These are phyloP conservation scores for Avena eriantha DNA, from an alignment of 176 grass and related monocot species.

Conservation along the genomic window DNA sequence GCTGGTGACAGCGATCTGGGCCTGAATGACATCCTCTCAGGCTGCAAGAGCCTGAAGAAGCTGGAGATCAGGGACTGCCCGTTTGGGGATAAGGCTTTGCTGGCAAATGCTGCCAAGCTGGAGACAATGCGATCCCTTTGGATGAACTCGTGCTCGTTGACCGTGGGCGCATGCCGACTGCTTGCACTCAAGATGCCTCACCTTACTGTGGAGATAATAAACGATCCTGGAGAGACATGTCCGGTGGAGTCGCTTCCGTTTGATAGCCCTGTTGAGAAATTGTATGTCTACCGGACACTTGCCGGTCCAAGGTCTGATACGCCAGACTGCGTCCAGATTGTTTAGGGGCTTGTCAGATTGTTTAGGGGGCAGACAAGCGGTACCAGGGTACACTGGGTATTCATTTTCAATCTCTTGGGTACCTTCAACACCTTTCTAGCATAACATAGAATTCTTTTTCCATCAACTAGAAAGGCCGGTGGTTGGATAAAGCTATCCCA, in stretches of 20 bases:
- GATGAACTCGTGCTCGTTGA: slow-evolving; percentile 77
- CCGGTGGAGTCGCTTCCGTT: slow-evolving; percentile 55
- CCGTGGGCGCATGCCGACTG: slow-evolving; percentile 63
- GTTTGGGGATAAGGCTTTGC: slow-evolving; percentile 67
- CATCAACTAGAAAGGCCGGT: slow-evolving; percentile 47
- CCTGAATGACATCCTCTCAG: slow-evolving; percentile 70
- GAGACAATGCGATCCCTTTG: slow-evolving; percentile 97
- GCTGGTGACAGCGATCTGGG: slow-evolving; percentile 66
- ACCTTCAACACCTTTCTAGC: slow-evolving; percentile 49
- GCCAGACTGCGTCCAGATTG: slow-evolving; percentile 65
- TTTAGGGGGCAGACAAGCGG: neutral
- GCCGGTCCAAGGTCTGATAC: slow-evolving; percentile 64
- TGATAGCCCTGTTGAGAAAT: slow-evolving; percentile 61
- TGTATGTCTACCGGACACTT: slow-evolving; percentile 75
- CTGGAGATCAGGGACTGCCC: slow-evolving; percentile 85
- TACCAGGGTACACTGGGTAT: slow-evolving; percentile 25
- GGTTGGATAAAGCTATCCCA: slow-evolving; percentile 19
- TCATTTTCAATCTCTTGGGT: slow-evolving; percentile 42
- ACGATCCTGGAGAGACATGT: slow-evolving; percentile 41
- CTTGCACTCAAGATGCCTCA: slow-evolving; percentile 68
- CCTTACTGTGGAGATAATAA: slow-evolving; percentile 74
- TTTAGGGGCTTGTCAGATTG: slow-evolving; percentile 56
- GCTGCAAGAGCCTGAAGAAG: slow-evolving; percentile 81
- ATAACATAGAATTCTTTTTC: slow-evolving; percentile 33
- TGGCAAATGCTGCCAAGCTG: slow-evolving; percentile 71